These are phyloP conservation scores for Albugo candida DNA, from an alignment of 352 stramenopile genomes.

Conservation along the genomic window DNA sequence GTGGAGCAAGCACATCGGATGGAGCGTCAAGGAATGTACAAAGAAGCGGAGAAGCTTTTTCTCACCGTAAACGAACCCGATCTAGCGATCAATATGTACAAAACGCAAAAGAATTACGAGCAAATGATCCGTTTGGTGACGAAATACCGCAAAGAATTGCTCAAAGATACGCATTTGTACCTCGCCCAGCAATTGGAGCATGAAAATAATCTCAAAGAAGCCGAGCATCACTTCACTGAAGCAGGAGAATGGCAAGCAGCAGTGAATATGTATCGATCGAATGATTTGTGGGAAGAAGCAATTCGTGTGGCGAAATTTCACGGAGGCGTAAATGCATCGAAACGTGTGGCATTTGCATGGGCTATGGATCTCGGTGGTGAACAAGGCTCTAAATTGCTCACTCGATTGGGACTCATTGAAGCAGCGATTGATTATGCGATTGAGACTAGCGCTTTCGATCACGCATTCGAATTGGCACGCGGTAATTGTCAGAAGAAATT, in stretches of 20 bases:
- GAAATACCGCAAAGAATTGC: constrained; percentile 83
- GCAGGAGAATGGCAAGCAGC: constrained; percentile 82
- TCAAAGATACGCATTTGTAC: constrained; percentile 87
- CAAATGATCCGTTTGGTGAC: constrained; percentile 88
- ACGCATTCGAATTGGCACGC: constrained; percentile 83
- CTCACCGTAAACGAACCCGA: constrained; percentile 84
- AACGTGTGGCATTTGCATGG: constrained; percentile 87
- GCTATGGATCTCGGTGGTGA: constrained; percentile 81
- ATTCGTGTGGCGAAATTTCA: constrained; percentile 88
- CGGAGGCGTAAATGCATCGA: constrained; percentile 79
- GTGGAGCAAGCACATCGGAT: constrained; percentile 86
- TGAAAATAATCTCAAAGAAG: constrained; percentile 82
- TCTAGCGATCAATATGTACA: constrained; percentile 93
- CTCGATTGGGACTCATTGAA: constrained; percentile 81
- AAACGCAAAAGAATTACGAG: constrained; percentile 90
- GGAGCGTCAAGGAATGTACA: constrained; percentile 77
- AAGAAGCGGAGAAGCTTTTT: constrained; percentile 88
- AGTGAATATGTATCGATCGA: constrained; percentile 89
- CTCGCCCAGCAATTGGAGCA: constrained; percentile 85
- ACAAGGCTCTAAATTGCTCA: constrained; percentile 81
- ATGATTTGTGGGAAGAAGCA: constrained; percentile 90
- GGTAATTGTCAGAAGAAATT: constrained; percentile 76
- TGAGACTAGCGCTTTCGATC: constrained; percentile 81
- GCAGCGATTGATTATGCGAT: constrained; percentile 88
- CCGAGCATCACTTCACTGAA: constrained; percentile 86